Evolutionary conservation across 1,139 yeast species (phyloP), one percentile per base, ranked within the genome.

Genomic region (Kodamaea suecica): DNA sequence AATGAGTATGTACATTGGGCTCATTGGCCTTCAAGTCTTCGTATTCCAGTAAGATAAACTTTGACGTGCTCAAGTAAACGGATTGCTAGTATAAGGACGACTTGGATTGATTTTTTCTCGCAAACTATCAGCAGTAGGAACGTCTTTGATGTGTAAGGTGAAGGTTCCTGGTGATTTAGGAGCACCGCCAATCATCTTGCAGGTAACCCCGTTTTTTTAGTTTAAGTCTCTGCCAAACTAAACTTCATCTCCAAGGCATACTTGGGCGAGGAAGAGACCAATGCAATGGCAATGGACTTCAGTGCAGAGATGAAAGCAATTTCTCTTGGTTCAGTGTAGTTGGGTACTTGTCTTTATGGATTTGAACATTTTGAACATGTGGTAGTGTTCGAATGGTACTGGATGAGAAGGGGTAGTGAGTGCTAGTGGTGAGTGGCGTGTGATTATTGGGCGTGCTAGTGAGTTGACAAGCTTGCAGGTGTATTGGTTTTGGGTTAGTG

Each of bases 81-180:
- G 45, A 11, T n/a, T 33, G 33, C 8, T 40, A 32, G 27, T 47
- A 51, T 19, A 48, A 37, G 7, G 32, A 34, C n/a, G 23, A 31
- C 32, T 49, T 47, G 10, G 46, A 35, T 8, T 39, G 31, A 5
- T 13, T 11, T 6, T 6, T 6, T 9, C 21, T 19, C 21, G 37
- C 29, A 31, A 45, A 51, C 12, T 10, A 23, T n/a, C 13, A n/a
- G 26, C 11, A 5, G 28, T 25, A 13, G 9, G 8, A 5, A 25
- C 8, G 8, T 25, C 10, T 6, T 13, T 10, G 5, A 25, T 13
- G 7, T 11, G 4, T 13, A 25, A 11, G 4, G 7, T 13, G 17
- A 25, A 12, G 11, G 15, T 12, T n/a, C 28, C 28, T 5, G 28
- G 28, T 4, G 11, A 7, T 13, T 25, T 25, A 12, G 11, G 10